These are phyloP conservation scores for Candida endomychidarum DNA, from an alignment of 805 yeast species.

Conservation along the genomic window DNA sequence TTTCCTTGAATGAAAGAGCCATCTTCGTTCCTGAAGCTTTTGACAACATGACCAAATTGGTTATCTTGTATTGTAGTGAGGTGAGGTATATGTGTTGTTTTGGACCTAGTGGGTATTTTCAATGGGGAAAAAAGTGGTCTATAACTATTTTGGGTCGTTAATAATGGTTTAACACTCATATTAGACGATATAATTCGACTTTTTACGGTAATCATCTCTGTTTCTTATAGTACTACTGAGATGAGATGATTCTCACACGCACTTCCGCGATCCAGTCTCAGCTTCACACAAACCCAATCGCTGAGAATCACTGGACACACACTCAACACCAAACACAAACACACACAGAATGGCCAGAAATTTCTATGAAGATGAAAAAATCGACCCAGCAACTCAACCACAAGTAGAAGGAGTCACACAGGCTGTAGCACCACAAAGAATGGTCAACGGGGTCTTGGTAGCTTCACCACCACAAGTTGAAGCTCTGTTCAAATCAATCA, in stretches of 20 bases:
- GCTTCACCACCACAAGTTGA: slow-evolving; percentile 54
- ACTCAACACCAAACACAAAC: too few species aligned
- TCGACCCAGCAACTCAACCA: neutral
- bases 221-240: neutral
- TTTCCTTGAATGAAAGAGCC: slow-evolving; percentile 44
- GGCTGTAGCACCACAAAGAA: slow-evolving; percentile 37
- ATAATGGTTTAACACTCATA: neutral
- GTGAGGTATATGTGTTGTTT: slow-evolving; percentile 3
- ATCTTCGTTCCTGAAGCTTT: slow-evolving; percentile 32
- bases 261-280: neutral
- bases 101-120: neutral
- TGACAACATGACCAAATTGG: slow-evolving; percentile 4
- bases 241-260: slow-evolving; percentile 5
- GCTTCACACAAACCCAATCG: neutral
- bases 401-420: neutral
- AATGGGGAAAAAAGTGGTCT: too few species aligned
- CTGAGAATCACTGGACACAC: too few species aligned
- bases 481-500: slow-evolving; percentile 43
- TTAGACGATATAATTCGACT: neutral
- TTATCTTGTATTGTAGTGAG: neutral
- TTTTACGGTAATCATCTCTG: neutral
- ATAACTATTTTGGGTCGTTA: neutral
- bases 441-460: slow-evolving; percentile 57
- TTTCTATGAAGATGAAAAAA: slow-evolving; percentile 46
- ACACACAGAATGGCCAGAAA: slow-evolving; percentile 3